Percentiles rank a stretch among this genome's conserved stretches.
Conservation (phyloP, 345 rosid genomes). For the Camelina sativa region DNA sequence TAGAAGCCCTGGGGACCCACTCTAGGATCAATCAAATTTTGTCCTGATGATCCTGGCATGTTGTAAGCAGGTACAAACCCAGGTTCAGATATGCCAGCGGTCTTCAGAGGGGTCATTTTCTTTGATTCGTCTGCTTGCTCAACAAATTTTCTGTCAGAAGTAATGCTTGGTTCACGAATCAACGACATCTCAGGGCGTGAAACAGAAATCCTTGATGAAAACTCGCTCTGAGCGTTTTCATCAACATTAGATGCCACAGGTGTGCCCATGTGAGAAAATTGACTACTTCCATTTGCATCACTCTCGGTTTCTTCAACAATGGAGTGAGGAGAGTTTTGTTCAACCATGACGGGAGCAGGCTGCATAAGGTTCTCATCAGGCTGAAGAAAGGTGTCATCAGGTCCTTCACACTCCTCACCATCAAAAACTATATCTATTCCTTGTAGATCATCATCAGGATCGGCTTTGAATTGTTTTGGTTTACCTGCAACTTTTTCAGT, state of each 20-base stretch:
- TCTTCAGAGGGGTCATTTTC: conserved; percentile 55
- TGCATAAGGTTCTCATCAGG: conserved; percentile 86
- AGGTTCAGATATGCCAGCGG: conserved; percentile 52
- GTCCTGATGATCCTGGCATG: conserved; percentile 52
- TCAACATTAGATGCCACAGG: conserved; percentile 71
- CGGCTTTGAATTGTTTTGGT: conserved; percentile 80
- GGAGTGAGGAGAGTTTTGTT: conserved; percentile 85
- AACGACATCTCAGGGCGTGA: conserved; percentile 73
- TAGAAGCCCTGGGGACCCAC: conserved; percentile 62
- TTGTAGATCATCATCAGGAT: conserved; percentile 91
- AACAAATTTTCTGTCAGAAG: conserved; percentile 77
- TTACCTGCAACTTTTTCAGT: conserved; percentile 56
- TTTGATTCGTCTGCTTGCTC: conserved; percentile 73
- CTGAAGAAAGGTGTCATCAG: conserved; percentile 92
- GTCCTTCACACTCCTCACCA: conserved; percentile 84
- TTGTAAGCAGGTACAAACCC: conserved; percentile 63
- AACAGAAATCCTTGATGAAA: conserved; percentile 87
- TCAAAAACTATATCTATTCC: conserved; percentile 96
- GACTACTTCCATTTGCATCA: conserved; percentile 73
- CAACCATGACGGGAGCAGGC: conserved; percentile 69
- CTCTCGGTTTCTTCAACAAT: conserved; percentile 95
- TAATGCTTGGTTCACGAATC: conserved; percentile 78
- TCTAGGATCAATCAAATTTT: conserved; percentile 65
- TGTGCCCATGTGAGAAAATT: conserved; percentile 68
- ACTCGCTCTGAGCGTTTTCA: conserved; percentile 83